phyloP scores from a whole-genome alignment of 1,284 basidiomycete species.

The Cutaneotrichosporon curvatum region DNA sequence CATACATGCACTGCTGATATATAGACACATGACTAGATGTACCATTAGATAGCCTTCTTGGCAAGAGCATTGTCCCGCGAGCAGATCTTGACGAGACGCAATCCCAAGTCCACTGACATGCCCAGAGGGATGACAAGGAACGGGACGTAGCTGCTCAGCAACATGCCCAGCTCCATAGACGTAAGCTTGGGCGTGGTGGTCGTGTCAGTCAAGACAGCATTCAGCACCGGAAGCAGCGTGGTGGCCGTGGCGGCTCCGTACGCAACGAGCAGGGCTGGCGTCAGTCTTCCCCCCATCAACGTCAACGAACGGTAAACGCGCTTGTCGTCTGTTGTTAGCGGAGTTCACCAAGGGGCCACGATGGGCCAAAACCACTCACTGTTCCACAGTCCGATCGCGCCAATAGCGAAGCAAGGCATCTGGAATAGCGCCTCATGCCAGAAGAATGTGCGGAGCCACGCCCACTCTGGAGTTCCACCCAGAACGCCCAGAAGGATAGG shows the following conservation, averaged over 20 bases:
- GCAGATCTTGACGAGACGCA: slow-evolving; percentile 23
- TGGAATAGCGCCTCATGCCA: slow-evolving; percentile 56
- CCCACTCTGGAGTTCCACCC: slow-evolving; percentile 20
- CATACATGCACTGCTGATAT: no score
- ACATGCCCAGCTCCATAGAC: slow-evolving; percentile 47
- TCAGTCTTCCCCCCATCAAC: background rate
- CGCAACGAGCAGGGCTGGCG: slow-evolving; percentile 53
- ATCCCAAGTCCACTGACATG: slow-evolving; percentile 65
- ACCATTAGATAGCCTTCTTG: no score
- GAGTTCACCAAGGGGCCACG: background rate
- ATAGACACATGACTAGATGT: no score
- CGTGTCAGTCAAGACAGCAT: slow-evolving; percentile 52
- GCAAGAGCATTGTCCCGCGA: background rate
- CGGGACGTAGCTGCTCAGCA: slow-evolving; percentile 67
- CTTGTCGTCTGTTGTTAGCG: slow-evolving; percentile 27
- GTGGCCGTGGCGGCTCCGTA: slow-evolving; percentile 73
- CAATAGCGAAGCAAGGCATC: slow-evolving; percentile 65
- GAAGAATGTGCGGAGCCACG: slow-evolving; percentile 38
- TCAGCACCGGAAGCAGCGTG: slow-evolving; percentile 65
- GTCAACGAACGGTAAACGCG: slow-evolving; percentile 30
- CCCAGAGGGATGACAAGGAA: slow-evolving; percentile 64
- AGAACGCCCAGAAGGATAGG: slow-evolving; percentile 35
- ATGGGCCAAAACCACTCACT: slow-evolving; percentile 50
- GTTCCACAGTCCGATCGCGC: slow-evolving; percentile 59
- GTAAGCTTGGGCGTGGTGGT: slow-evolving; percentile 23